phyloP scores from a whole-genome alignment of 2,329 filamentous ascomycete species.

The Falciphora oryzae region DNA sequence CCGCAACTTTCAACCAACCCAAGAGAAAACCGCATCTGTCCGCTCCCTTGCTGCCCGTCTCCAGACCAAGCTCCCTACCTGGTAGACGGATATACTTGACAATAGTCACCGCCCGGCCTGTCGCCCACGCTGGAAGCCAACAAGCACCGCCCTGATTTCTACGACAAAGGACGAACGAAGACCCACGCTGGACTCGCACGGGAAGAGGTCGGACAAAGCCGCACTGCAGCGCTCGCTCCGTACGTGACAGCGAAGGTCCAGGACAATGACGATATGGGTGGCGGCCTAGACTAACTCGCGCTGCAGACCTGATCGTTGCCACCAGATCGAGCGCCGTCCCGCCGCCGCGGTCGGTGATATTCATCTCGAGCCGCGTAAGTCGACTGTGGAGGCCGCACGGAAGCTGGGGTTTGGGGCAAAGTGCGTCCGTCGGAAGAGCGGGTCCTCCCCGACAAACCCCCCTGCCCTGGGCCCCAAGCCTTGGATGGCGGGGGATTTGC shows the following conservation, averaged over 20 bases:
- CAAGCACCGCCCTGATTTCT: too few relatives aligned
- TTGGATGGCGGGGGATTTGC: background rate
- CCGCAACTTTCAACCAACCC: background rate
- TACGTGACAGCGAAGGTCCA: slow-evolving; percentile 1
- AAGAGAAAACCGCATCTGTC: background rate
- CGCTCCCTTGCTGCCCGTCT: background rate
- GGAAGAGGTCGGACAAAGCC: background rate
- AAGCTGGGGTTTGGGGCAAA: background rate
- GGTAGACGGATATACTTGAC: too few relatives aligned
- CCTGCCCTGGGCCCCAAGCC: background rate
- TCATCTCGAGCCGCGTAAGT: slow-evolving; percentile 11
- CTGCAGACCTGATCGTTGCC: background rate
- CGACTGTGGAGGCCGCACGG: background rate
- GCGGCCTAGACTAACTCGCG: background rate
- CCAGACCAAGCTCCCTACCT: background rate
- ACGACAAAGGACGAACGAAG: background rate
- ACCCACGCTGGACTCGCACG: too few relatives aligned
- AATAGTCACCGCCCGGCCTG: too few relatives aligned
- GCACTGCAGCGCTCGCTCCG: background rate
- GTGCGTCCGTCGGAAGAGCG: background rate
- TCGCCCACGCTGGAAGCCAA: background rate
- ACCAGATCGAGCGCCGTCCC: background rate
- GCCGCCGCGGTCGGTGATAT: background rate
- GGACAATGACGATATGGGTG: background rate
- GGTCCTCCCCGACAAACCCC: background rate